A percentile compares a stretch with the other conserved stretches of the same genome.
Evolutionary conservation across 1,284 basidiomycete species (phyloP).

Genomic region (Cryptococcus sp.): DNA sequence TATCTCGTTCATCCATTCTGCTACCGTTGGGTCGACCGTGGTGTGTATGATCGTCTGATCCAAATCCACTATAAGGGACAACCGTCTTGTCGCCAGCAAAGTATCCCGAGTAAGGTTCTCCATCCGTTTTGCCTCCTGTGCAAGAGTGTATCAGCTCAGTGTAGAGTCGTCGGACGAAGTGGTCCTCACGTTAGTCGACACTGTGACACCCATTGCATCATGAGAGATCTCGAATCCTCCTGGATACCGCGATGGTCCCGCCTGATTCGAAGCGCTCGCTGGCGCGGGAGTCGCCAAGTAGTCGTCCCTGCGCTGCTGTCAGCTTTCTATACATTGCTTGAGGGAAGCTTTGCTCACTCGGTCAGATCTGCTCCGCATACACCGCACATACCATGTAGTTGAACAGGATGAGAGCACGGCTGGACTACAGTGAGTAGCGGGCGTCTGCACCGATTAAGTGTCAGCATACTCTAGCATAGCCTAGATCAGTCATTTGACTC

Average conservation of each 20-base stretch:
- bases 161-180: neutral
- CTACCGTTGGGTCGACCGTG: conserved; percentile 96
- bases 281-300: conserved; percentile 82
- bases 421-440: conserved; percentile 70
- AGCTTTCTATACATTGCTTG: neutral
- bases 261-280: conserved; percentile 73
- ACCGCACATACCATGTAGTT: conserved; percentile 87
- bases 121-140: conserved; percentile 82
- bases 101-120: conserved; percentile 77
- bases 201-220: conserved; percentile 53
- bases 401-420: conserved; percentile 90
- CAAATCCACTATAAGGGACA: conserved; percentile 95
- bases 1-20: conserved; percentile 91
- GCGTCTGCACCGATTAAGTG: conserved; percentile 13
- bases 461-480: conserved; percentile 53
- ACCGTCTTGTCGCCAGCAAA: conserved; percentile 72
- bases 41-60: conserved; percentile 99
- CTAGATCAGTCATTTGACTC: conserved; percentile 31
- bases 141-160: conserved; percentile 59
- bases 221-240: conserved; percentile 52
- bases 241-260: conserved; percentile 38
- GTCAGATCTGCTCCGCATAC: conserved; percentile 93
- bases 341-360: conserved; percentile 61
- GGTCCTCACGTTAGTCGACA: conserved; percentile 49
- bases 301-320: conserved; percentile 63